These are phyloP conservation scores for Cryptosporidium meleagridis DNA, from an alignment of 169 alveolate genomes.

Conservation along the genomic window DNA sequence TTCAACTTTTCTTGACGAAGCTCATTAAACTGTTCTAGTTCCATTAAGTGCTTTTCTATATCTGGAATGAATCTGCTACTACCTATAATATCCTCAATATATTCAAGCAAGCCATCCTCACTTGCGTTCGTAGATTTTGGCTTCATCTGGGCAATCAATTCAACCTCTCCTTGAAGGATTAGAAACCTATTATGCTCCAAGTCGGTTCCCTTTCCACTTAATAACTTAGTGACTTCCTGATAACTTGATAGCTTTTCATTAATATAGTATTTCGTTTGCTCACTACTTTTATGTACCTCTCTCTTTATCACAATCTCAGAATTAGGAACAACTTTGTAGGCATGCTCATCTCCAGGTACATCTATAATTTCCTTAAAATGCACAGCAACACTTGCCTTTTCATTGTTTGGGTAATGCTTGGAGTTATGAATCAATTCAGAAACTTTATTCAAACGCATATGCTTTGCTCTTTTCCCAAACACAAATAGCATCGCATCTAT, in stretches of 20 bases:
- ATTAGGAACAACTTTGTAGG: conserved; percentile 58
- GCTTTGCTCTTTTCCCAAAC: conserved; percentile 96
- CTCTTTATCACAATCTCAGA: conserved; percentile 75
- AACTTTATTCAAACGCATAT: conserved; percentile 95
- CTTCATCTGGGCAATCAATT: conserved; percentile 96
- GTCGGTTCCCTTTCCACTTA: conserved; percentile 93
- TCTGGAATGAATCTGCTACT: conserved; percentile 80
- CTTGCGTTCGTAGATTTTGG: conserved; percentile 93
- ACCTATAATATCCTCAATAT: conserved; percentile 97
- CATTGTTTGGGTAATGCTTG: conserved; percentile 83
- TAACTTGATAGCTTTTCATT: conserved; percentile 90
- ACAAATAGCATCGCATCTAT: conserved; percentile 98
- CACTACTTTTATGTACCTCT: conserved; percentile 45
- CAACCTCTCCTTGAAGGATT: conserved; percentile 97
- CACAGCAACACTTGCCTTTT: conserved; percentile 91
- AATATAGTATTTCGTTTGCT: conserved; percentile 82
- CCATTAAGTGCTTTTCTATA: conserved; percentile 82
- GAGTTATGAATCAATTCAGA: conserved; percentile 95
- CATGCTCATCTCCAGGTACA: conserved; percentile 67
- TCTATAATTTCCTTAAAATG: conserved; percentile 90
- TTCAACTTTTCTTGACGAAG: conserved; percentile 84
- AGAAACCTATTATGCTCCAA: conserved; percentile 91
- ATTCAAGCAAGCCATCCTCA: conserved; percentile 96
- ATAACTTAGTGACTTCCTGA: conserved; percentile 89
- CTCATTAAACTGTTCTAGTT: conserved; percentile 82